Base-by-base conservation (phyloP, 176 grass and related monocot species). In the Cocos nucifera region DNA sequence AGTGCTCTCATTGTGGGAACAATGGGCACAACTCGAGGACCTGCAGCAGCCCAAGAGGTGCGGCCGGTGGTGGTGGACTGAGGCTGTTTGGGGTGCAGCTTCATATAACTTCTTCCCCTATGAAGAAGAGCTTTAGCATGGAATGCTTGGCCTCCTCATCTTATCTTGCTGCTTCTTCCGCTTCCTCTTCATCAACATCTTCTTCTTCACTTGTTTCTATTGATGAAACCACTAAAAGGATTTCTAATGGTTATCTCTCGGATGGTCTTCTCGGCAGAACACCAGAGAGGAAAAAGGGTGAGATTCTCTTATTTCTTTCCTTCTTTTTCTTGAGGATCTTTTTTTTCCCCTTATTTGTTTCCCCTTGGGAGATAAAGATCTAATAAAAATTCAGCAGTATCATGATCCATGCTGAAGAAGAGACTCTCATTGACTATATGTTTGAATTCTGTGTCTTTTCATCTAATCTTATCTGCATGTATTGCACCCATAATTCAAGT, bases 271-370 rank as follows among this genome's bases (percentile, higher is more conserved):
- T 54, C 17, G 28, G 51, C 22, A 48, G 18, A 69, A 17, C 53
- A 57, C 66, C 55, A 5, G 66, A 69, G 25, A 69, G 66, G 66
- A 69, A 44, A 56, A 69, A 69, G 53, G 66, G 66, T 69, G 52
- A 67, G 51, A 19, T 2, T 15, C 56, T 44, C 7, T 19, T n/a
- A 59, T 5, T 35, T 32, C 58, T 26, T 63, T 26, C 28, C 14
- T 1, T 48, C 35, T 44, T 12, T 44, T 44, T 2, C 35, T 44
- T 2, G 35, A 44, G 35, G 9, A 44, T 12, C 12, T 12, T 44
- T 44, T 12, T 9, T 44, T 14, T 10, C 6, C 32, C 6, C 32
- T 10, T 35, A 35, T 35, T 35, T 35, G 7, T 9, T 44, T 44
- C 9, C 35, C 9, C 35, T 44, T 44, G 35, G 35, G 35, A 39